Evolutionary conservation across 768 basidiomycete genomes (phyloP).

Genomic region (Leccinellum rugosiceps): DNA sequence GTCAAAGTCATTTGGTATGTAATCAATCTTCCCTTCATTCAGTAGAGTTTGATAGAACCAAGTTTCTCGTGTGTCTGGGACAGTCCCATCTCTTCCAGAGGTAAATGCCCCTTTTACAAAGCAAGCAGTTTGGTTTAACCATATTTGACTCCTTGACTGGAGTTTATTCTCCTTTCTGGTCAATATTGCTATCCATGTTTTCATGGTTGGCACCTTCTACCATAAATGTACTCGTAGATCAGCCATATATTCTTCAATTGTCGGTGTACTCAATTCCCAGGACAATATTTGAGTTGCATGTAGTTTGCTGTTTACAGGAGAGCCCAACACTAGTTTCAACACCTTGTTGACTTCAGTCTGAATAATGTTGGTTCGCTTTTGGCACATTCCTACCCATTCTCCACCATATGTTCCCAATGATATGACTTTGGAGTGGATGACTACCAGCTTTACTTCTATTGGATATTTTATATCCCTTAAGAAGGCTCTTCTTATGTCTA

Average conservation of each 20-base stretch:
- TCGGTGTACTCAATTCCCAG: not conserved
- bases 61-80: too few relatives aligned
- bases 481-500: not conserved
- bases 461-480: not conserved
- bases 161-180: not conserved
- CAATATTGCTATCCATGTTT: not conserved
- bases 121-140: not conserved
- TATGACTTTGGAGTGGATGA: not conserved
- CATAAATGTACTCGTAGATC: not conserved
- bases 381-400: not conserved
- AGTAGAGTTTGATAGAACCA: not conserved
- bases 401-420: not conserved
- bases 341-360: not conserved
- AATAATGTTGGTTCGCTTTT: not conserved
- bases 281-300: not conserved
- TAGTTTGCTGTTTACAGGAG: not conserved
- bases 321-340: not conserved
- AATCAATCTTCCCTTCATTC: not conserved
- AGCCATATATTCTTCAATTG: not conserved
- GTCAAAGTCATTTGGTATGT: too few relatives aligned
- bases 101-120: not conserved
- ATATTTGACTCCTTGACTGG: not conserved
- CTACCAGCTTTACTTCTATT: not conserved
- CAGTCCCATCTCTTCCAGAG: not conserved
- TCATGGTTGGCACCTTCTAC: not conserved